phyloP scores from a whole-genome alignment of 129 eudicot species.

The Mikania micrantha region DNA sequence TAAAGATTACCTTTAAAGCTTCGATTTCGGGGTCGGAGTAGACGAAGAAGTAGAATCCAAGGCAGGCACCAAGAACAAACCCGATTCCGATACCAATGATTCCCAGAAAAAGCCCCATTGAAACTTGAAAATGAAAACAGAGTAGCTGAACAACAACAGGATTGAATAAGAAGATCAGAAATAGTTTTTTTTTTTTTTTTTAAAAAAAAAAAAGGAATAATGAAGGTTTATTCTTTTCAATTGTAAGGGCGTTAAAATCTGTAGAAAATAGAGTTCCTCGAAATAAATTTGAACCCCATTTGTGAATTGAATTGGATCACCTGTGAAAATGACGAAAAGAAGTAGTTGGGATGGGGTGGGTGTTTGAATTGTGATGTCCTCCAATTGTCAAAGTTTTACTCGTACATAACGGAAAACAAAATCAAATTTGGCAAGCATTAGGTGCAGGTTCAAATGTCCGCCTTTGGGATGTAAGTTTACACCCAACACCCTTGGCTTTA shows the following conservation, averaged over 20 bases:
- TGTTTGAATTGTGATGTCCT: neutral
- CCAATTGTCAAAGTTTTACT: too few species aligned
- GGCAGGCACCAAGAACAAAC: conserved; percentile 34
- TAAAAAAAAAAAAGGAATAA: neutral
- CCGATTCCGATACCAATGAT: conserved; percentile 59
- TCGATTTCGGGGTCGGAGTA: conserved; percentile 50
- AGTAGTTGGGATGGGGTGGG: neutral
- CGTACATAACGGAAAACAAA: too few species aligned
- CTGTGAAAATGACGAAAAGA: too few species aligned
- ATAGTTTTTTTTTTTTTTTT: too few species aligned
- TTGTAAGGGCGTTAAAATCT: neutral
- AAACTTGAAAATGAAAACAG: neutral
- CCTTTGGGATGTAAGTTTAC: neutral
- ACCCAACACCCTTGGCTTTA: neutral
- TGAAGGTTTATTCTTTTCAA: neutral
- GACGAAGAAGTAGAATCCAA: conserved; percentile 73
- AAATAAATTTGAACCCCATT: too few species aligned
- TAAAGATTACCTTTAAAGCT: conserved; percentile 35
- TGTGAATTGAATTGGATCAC: neutral
- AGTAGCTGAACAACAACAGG: neutral
- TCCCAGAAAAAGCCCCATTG: conserved; percentile 64
- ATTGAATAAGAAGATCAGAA: too few species aligned
- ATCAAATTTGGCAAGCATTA: too few species aligned
- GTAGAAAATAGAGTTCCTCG: neutral
- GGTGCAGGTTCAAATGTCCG: neutral